Evolutionary conservation across 2,329 filamentous ascomycete genomes (phyloP), one percentile per base, ranked within the genome.

Genomic region (Neobulgaria alba): DNA sequence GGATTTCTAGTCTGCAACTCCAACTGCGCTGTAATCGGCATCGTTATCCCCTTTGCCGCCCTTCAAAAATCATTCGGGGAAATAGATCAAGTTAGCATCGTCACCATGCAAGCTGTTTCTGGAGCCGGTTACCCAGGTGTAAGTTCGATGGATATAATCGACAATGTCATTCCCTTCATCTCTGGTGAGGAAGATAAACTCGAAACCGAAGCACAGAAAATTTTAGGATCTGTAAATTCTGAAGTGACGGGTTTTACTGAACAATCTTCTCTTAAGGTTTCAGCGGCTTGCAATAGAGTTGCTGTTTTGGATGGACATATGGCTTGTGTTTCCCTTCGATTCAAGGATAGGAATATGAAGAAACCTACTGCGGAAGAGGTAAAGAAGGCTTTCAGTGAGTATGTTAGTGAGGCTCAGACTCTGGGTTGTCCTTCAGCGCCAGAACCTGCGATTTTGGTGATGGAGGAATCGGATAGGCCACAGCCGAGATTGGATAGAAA

Each of bases 1-100:
- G 92, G 92, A 17, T 95, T 96, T 68, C 68, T 96, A 29, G 87
- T 95, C 46, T 96, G 90, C 75, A 96, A 96, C 70, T 94, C 87
- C 51, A 96, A 96, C 69, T 98, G 92, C 67, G 90, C 90, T 42
- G 90, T 95, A 58, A 95, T 96, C 56, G 90, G 90, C 35, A 78
- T 96, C 43, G 90, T 95, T 46, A 93, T 95, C 49, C 92, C 92
- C 17, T 90, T 95, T 59, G 88, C 88, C 9, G 90, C 90, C 12
- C 77, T 96, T 26, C 85, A 94, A 63, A 77, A 81, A 38, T 79
- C 77, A 55, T 95, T 96, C 57, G 92, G 90, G 33, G 79, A 82
- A 55, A 84, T 95, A 52, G 82, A 85, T 47, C 63, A 67, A 53
- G 78, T 79, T 54, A 77, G 71, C 52, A 85, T 96, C 38, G 88